Evolutionary conservation across 768 basidiomycete species (phyloP).

Genomic region (Pleurotus djamor): DNA sequence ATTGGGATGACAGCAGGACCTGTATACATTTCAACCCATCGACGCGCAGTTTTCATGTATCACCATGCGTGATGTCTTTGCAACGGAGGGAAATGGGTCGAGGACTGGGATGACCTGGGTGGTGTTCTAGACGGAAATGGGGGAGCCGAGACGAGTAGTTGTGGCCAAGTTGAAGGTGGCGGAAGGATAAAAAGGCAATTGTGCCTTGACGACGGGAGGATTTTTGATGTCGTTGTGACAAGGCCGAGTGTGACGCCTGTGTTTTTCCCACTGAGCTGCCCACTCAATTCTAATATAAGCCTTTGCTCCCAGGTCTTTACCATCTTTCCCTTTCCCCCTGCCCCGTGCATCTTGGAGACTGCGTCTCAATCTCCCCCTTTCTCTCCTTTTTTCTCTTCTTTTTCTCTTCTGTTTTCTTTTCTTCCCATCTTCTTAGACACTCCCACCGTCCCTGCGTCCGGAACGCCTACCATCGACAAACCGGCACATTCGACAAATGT

Average conservation of each 20-base stretch:
- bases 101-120: conserved; percentile 4
- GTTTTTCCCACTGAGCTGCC: neutral
- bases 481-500: conserved; percentile 36
- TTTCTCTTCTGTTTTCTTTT: conserved; percentile 14
- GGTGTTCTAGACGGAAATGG: neutral
- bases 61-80: neutral
- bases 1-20: too few relatives aligned
- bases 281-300: neutral
- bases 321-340: conserved; percentile 1
- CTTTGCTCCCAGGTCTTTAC: neutral
- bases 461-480: conserved; percentile 23
- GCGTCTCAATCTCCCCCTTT: conserved; percentile 31
- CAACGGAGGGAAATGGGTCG: neutral
- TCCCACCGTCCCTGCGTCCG: conserved; percentile 26
- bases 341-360: conserved; percentile 35
- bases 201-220: conserved; percentile 4
- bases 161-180: neutral
- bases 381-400: conserved; percentile 17
- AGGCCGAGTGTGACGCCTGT: neutral
- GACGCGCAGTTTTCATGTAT: neutral
- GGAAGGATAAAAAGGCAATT: neutral
- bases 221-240: conserved; percentile 5
- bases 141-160: neutral
- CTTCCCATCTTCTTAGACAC: conserved; percentile 12
- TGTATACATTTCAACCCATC: too few relatives aligned